Evolutionary conservation across 2,329 filamentous ascomycete genomes (phyloP), one percentile per base, ranked within the genome.

Genomic region (Pyrenochaeta sp.): DNA sequence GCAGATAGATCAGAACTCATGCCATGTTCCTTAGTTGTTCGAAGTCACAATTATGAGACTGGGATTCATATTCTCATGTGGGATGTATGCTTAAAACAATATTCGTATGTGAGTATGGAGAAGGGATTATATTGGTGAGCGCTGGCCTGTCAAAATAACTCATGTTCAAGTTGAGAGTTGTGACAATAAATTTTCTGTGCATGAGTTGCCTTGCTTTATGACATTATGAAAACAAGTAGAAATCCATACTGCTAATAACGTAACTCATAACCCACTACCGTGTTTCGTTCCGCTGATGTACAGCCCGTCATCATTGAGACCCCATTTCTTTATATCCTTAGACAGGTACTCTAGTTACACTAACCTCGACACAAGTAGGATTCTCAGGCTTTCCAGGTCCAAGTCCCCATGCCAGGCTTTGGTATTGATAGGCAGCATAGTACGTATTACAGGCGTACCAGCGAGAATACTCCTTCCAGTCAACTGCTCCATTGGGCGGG

Each of bases 381-480:
- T 81, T 81, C 64, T 82, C 69, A 5, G 79, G 78, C 53, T 68
- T 60, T 6, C 37, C 64, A 9, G 62, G 55, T 0, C 80, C 80
- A 45, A 79, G 40, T 2, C 71, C 73, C 78, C 79, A 82, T 29
- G 70, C 73, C 40, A 82, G 50, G 14, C 76, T 78, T n/a, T 59
- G 57, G 58, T 82, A 82, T 20, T 49, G 47, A 56, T 82, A 82
- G n/a, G 64, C 69, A 1, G 44, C 18, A 56, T 67, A 77, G 43
- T 77, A 72, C 1, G 78, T 82, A 35, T 70, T 59, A 61, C 81
- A 83, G 4, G 76, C 67, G 56, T 77, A 79, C 81, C 81, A 83
- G 55, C 73, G 71, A 50, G 77, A 67, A 61, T 74, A 68, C 51
- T 74, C 60, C 54, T 59, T 53, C n/a, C 35, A 49, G 2, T 53